Evolutionary conservation across 2,329 filamentous ascomycete species (phyloP).

Genomic region (Gaeumannomyces tritici): DNA sequence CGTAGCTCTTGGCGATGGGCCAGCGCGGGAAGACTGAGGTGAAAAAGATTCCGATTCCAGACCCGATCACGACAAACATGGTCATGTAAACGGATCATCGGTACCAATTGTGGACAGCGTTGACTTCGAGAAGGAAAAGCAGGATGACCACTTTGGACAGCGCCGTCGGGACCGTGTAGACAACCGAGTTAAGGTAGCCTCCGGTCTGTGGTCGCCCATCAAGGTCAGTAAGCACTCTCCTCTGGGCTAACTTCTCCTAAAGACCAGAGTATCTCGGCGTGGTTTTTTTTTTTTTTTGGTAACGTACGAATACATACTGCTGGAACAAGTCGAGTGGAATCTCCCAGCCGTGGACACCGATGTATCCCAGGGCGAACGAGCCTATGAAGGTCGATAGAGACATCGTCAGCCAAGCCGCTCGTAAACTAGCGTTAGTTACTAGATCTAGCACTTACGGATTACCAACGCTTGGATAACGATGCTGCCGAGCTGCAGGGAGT

Average conservation of each 20-base stretch:
- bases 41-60: conserved; percentile 8
- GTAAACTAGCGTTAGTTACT: background rate
- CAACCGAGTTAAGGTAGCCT: background rate
- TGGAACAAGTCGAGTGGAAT: background rate
- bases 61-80: conserved; percentile 6
- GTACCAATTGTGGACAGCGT: conserved; percentile 5
- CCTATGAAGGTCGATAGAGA: background rate
- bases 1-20: conserved; percentile 7
- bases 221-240: background rate
- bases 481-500: background rate
- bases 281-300: background rate
- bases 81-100: conserved; percentile 4
- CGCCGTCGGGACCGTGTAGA: background rate
- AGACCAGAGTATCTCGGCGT: no score
- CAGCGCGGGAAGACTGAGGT: conserved; percentile 8
- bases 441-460: background rate
- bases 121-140: conserved; percentile 6
- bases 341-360: background rate
- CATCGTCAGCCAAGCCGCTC: background rate
- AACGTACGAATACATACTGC: background rate
- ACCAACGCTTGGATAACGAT: background rate
- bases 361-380: background rate
- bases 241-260: no score
- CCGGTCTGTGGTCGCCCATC: background rate
- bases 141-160: conserved; percentile 7